Evolutionary conservation across 2,329 filamentous ascomycete genomes (phyloP).

Genomic region (Fusarium poae): DNA sequence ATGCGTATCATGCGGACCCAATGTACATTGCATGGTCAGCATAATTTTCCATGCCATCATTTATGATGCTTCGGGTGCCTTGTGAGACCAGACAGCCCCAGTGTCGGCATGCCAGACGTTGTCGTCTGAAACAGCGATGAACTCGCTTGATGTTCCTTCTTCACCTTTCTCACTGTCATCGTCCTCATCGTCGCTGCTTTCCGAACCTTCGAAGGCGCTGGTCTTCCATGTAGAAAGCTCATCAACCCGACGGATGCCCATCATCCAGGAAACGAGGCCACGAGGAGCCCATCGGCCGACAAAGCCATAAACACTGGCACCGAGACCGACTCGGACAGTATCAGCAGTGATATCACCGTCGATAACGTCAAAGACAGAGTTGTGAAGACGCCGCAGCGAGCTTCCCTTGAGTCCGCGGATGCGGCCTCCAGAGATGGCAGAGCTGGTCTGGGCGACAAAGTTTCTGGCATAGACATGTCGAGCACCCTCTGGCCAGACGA

Average conservation of each 20-base stretch:
- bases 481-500: slow-evolving; percentile 73
- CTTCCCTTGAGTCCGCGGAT: slow-evolving; percentile 75
- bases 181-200: slow-evolving; percentile 54
- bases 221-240: slow-evolving; percentile 68
- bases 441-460: slow-evolving; percentile 68
- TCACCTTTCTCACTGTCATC: slow-evolving; percentile 52
- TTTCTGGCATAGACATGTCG: slow-evolving; percentile 73
- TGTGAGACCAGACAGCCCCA: slow-evolving; percentile 61
- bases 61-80: slow-evolving; percentile 45
- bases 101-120: slow-evolving; percentile 59
- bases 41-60: slow-evolving; percentile 23
- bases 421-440: slow-evolving; percentile 68
- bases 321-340: slow-evolving; percentile 84
- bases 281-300: slow-evolving; percentile 85
- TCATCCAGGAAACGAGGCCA: slow-evolving; percentile 90
- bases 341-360: slow-evolving; percentile 71
- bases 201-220: slow-evolving; percentile 56
- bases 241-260: slow-evolving; percentile 78
- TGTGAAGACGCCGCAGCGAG: slow-evolving; percentile 82
- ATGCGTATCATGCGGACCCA: slow-evolving; percentile 37
- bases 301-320: slow-evolving; percentile 85
- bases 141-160: slow-evolving; percentile 58
- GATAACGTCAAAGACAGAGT: slow-evolving; percentile 90
- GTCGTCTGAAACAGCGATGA: slow-evolving; percentile 62
- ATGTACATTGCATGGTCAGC: slow-evolving; percentile 26